Percentiles rank a stretch among this genome's conserved stretches.
These are phyloP conservation scores for Penicillium sumatraense DNA, from an alignment of 2,329 filamentous ascomycete species.

Conservation along the genomic window DNA sequence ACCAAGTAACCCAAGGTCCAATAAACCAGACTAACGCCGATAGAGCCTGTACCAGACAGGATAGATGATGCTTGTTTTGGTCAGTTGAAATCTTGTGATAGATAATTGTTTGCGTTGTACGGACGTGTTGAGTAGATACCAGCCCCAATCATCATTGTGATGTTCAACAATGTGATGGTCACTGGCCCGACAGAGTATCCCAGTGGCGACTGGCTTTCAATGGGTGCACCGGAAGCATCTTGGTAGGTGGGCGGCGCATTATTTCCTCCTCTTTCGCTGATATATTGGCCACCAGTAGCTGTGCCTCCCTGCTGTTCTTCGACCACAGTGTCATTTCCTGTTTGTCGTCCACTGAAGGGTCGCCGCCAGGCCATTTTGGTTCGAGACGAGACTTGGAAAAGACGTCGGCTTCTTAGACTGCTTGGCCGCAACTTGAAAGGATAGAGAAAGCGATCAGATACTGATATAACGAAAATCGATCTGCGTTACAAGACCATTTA, in stretches of 20 bases:
- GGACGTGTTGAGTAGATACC: constrained; percentile 67
- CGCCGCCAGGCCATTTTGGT: not conserved
- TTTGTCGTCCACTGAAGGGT: not conserved
- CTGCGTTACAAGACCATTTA: no score
- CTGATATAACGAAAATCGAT: no score
- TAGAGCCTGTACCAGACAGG: constrained; percentile 61
- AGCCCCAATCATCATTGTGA: constrained; percentile 66
- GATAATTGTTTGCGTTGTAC: constrained; percentile 29
- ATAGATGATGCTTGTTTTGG: constrained; percentile 58
- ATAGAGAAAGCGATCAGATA: not conserved
- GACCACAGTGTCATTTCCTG: not conserved
- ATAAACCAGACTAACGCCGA: constrained; percentile 66
- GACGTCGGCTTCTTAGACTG: no score
- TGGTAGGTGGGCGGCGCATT: constrained; percentile 58
- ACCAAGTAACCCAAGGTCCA: constrained; percentile 67
- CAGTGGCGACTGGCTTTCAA: constrained; percentile 62
- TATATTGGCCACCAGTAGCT: not conserved
- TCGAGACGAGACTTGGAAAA: no score
- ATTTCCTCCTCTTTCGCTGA: constrained; percentile 42
- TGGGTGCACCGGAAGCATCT: constrained; percentile 64
- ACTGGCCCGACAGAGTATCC: constrained; percentile 63
- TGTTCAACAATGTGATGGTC: constrained; percentile 64
- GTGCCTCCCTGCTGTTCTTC: not conserved
- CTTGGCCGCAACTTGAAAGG: not conserved
- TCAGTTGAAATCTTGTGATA: not conserved